phyloP scores from a whole-genome alignment of 2,329 filamentous ascomycete species.

The Sordariomycetes sp. region DNA sequence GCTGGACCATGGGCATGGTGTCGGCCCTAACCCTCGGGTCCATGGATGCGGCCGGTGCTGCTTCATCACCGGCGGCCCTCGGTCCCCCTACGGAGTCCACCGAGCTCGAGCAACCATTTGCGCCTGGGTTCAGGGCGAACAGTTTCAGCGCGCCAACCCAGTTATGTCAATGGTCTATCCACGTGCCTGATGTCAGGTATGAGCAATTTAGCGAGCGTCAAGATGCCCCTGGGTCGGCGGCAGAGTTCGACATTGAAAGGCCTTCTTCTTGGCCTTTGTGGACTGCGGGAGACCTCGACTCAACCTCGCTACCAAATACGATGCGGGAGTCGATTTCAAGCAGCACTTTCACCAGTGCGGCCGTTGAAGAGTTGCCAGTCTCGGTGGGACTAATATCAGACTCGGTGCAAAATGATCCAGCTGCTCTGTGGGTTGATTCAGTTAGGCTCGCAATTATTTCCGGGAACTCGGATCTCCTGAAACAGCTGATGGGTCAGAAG shows the following conservation, averaged over 20 bases:
- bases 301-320: slow-evolving; percentile 9
- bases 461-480: slow-evolving; percentile 6
- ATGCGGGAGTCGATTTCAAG: neutral
- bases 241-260: neutral
- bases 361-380: slow-evolving; percentile 7
- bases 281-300: neutral
- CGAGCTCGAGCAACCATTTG: neutral
- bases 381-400: slow-evolving; percentile 2
- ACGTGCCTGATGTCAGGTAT: too few relatives aligned
- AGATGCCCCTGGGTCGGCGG: too few relatives aligned
- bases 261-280: neutral
- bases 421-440: slow-evolving; percentile 6
- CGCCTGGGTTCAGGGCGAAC: neutral
- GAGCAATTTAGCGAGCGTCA: too few relatives aligned
- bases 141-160: neutral
- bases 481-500: neutral
- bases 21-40: slow-evolving; percentile 7
- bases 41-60: slow-evolving; percentile 5
- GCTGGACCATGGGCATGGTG: slow-evolving; percentile 8
- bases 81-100: too few relatives aligned
- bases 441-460: slow-evolving; percentile 13
- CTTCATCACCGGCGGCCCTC: neutral
- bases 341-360: neutral
- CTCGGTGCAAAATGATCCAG: slow-evolving; percentile 4
- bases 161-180: neutral